phyloP scores from a whole-genome alignment of 257 asterid genomes.

The Paulownia fortunei region DNA sequence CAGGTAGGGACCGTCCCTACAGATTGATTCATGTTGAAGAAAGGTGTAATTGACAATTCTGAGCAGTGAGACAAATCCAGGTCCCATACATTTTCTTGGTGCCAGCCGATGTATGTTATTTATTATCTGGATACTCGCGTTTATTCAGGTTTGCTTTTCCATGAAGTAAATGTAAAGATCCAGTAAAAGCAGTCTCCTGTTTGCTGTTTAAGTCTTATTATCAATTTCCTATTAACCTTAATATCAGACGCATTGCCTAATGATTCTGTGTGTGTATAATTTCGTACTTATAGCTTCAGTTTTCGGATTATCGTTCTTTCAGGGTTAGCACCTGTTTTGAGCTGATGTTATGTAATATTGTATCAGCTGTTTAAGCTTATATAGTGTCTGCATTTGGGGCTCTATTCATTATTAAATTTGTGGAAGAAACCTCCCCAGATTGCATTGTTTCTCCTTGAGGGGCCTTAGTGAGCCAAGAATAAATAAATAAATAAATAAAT shows the following conservation, averaged over 20 bases:
- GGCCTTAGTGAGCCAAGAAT: too few relatives aligned
- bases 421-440: too few relatives aligned
- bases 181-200: constrained; percentile 4
- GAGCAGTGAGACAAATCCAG: constrained; percentile 30
- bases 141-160: constrained; percentile 1
- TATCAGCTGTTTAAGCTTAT: background rate
- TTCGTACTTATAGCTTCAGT: background rate
- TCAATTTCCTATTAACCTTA: constrained; percentile 14
- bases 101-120: constrained; percentile 5
- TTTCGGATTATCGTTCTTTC: background rate
- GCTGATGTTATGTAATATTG: background rate
- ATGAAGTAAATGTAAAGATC: constrained; percentile 32
- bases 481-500: too few relatives aligned
- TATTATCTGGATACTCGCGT: constrained; percentile 3
- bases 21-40: constrained; percentile 24
- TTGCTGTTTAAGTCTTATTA: constrained; percentile 18
- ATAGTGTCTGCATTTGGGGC: too few relatives aligned
- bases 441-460: too few relatives aligned
- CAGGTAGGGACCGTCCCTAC: constrained; percentile 1
- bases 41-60: background rate
- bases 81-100: constrained; percentile 15
- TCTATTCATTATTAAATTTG: too few relatives aligned
- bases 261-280: constrained; percentile 19
- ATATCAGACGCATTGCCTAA: background rate
- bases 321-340: background rate